Evolutionary conservation across 352 stramenopile genomes (phyloP).

Genomic region (Thalassiosira livingstoniorum): DNA sequence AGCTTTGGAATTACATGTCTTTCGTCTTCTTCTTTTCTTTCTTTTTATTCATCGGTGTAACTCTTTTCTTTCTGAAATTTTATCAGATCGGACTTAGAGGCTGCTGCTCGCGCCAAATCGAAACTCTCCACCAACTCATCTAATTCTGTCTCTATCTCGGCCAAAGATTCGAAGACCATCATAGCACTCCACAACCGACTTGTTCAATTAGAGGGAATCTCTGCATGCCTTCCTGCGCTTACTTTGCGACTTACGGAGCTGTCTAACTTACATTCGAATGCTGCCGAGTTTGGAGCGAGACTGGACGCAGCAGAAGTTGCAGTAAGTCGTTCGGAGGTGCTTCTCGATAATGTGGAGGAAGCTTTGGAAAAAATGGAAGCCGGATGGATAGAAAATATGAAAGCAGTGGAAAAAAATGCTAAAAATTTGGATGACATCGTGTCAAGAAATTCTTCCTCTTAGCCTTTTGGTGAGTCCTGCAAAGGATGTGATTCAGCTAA

Average conservation of each 20-base stretch:
- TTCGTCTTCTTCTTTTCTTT: constrained; percentile 1
- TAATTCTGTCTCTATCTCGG: constrained; percentile 37
- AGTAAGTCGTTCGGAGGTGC: constrained; percentile 41
- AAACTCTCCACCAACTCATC: constrained; percentile 56
- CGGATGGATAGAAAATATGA: constrained; percentile 67
- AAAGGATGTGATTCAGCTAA: too few species aligned
- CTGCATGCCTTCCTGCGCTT: constrained; percentile 64
- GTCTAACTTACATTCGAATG: constrained; percentile 64
- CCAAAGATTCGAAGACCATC: constrained; percentile 74
- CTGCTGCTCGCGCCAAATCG: constrained; percentile 56
- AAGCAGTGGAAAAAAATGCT: constrained; percentile 73
- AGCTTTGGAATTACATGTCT: not conserved
- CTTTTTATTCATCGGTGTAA: not conserved
- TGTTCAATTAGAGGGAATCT: constrained; percentile 72
- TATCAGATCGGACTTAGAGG: constrained; percentile 49
- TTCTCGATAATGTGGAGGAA: constrained; percentile 61
- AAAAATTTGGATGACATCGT: constrained; percentile 68
- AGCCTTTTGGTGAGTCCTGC: too few species aligned
- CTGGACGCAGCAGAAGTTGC: constrained; percentile 60
- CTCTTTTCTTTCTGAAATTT: constrained; percentile 13
- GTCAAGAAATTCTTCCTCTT: too few species aligned
- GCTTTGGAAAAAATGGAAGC: constrained; percentile 61
- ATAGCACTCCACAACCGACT: constrained; percentile 76
- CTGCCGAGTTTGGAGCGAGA: constrained; percentile 61
- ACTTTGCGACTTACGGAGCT: constrained; percentile 69